phyloP scores from a whole-genome alignment of 768 basidiomycete species.

The Filobasidium wieringae region DNA sequence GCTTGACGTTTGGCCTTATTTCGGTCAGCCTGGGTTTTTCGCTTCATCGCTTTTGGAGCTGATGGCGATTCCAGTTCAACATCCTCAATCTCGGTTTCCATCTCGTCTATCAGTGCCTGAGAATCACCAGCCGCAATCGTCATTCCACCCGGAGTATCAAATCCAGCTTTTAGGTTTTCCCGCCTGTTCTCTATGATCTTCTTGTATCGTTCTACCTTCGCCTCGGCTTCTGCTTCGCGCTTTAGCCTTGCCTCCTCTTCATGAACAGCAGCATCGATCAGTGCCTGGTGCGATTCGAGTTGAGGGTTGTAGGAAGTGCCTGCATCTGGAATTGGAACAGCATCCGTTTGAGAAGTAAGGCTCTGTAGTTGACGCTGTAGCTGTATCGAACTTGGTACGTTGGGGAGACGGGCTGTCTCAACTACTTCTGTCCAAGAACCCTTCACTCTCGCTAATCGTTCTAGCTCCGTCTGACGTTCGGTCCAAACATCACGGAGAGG shows the following conservation, averaged over 20 bases:
- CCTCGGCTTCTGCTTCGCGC: slow-evolving; percentile 48
- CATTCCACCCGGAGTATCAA: slow-evolving; percentile 55
- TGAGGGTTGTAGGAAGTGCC: slow-evolving; percentile 86
- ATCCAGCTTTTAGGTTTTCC: slow-evolving; percentile 11
- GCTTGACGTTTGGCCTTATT: slow-evolving; percentile 54
- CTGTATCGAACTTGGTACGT: slow-evolving; percentile 27
- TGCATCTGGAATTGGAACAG: slow-evolving; percentile 50
- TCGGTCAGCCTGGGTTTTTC: slow-evolving; percentile 57
- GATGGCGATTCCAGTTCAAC: neutral
- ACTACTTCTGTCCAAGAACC: neutral
- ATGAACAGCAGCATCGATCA: slow-evolving; percentile 57
- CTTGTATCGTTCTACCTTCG: slow-evolving; percentile 50
- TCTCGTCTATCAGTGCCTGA: slow-evolving; percentile 9
- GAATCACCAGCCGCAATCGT: slow-evolving; percentile 29
- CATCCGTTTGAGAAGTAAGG: neutral
- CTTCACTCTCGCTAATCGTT: slow-evolving; percentile 21
- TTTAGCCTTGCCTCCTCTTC: slow-evolving; percentile 52
- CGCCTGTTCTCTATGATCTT: slow-evolving; percentile 36
- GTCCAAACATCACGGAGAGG: slow-evolving; percentile 42
- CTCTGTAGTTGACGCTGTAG: slow-evolving; percentile 24
- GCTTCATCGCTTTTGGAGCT: slow-evolving; percentile 16
- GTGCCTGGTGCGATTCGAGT: slow-evolving; percentile 56
- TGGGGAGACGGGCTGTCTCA: slow-evolving; percentile 3
- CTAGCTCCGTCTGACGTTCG: slow-evolving; percentile 22
- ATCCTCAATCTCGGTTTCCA: slow-evolving; percentile 41